Evolutionary conservation across 331 rosid genomes (phyloP).

Genomic region (Ulmus americana): DNA sequence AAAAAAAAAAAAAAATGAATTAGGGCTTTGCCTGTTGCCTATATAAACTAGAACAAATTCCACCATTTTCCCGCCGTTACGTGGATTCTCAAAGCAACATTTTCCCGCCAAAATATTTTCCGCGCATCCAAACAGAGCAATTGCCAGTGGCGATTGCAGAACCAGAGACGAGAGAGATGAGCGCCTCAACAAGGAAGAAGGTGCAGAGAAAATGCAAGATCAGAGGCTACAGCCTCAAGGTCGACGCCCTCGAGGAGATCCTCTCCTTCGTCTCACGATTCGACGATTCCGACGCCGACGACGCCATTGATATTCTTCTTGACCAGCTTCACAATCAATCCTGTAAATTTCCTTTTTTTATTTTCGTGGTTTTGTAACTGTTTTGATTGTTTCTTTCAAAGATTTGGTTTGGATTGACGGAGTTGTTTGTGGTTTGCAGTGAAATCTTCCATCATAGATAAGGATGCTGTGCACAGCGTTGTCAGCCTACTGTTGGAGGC

Average conservation of each 20-base stretch:
- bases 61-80: constrained; percentile 15
- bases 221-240: constrained; percentile 62
- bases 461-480: constrained; percentile 56
- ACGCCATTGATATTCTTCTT: constrained; percentile 67
- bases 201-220: constrained; percentile 63
- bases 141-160: background rate
- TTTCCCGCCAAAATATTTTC: constrained; percentile 37
- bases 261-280: constrained; percentile 57
- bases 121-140: background rate
- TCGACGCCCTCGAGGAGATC: constrained; percentile 68
- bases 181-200: constrained; percentile 46
- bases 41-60: too few species aligned
- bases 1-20: background rate
- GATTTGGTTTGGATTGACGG: too few species aligned
- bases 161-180: constrained; percentile 29
- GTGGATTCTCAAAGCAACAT: background rate
- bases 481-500: constrained; percentile 43
- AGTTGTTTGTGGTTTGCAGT: constrained; percentile 32
- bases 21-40: background rate
- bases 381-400: too few species aligned
- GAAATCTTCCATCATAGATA: constrained; percentile 60
- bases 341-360: constrained; percentile 23
- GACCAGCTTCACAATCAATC: constrained; percentile 52
- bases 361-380: too few species aligned
- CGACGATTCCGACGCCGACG: constrained; percentile 41